Base-by-base conservation (phyloP, 306 rosid species). In the Echinosophora koreensis region DNA sequence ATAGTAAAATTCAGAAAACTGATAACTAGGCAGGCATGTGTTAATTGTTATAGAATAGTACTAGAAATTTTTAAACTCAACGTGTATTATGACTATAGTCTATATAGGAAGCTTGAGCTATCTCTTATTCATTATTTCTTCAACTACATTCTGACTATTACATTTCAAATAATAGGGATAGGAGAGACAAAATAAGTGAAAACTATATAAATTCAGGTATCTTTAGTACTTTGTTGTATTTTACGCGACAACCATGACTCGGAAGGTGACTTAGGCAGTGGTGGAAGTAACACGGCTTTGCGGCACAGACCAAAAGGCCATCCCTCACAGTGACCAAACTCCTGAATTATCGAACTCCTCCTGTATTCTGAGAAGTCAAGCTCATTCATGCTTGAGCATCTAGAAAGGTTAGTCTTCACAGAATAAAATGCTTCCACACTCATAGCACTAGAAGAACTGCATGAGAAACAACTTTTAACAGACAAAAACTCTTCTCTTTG, bases 231-330 rank as follows among this genome's bases (percentile, higher is more conserved):
- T 57, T 22, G 28, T 60, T 83, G 85, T 85, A 82, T 88, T 81
- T 89, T 95, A 14, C 82, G 80, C 79, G 92, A 91, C 81, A 86
- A 65, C 97, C 97, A 95, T 51, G 89, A 82, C 46, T 82, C 89
- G 9, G 96, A 82, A 2, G 99, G 99, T 4, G 99, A 92, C 77
- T 76, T 95, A 1, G 99, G 97, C 66, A 92, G 78, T n/a, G 97
- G 99, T 35, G 97, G 97, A 79, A 95, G 97, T n/a, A 95, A 85
- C 76, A 89, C 75, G 52, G 93, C 96, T 85, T 76, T 92, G 37
- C 97, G 86, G 71, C 94, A 89, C 37, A 95, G 87, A 28, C 98
- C 99, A 42, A 95, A 95, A 1, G 99, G 98, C 99, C 99, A 95
- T 2, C 99, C 99, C 49, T 92, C 83, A 9, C 97, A 95, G 18